Evolutionary conservation across 495 filamentous ascomycete species (phyloP), one percentile per base, ranked within the genome.

Genomic region (Cairneyella variabilis): DNA sequence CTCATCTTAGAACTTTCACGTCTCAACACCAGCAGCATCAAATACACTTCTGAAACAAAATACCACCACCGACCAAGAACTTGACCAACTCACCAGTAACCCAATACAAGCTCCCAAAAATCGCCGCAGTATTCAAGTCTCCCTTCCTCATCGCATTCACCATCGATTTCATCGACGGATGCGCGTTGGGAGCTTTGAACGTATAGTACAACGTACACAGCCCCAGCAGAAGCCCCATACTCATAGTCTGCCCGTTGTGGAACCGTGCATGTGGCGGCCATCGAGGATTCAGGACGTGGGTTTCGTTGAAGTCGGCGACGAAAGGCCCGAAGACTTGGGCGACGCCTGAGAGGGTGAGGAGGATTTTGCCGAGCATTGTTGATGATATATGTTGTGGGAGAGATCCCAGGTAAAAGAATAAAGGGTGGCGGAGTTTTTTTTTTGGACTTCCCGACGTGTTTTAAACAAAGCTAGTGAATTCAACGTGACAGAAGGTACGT

Each of bases 191-290:
- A n/a, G n/a, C n/a, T n/a, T n/a, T n/a, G 68, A 67, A 78, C 10
- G 75, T 71, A 57, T 75, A 81, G 54, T 74, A 80, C 0, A 78
- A 60, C 1, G 76, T 79, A 8, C 68, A 57, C 2, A 71, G 52
- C 37, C 74, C 70, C 1, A 82, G 66, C 18, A 60, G 42, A 0
- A 76, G 52, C 0, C 77, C 73, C 42, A 77, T 67, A 32, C 59
- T 69, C 62, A 82, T 79, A 17, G 77, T 81, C 43, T 82, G 78
- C 14, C 68, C 78, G 51, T 73, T 73, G 63, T 83, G 78, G 61
- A 81, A 83, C 53, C 73, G 75, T 47, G 78, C 79, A 60, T 82
- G 79, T 0, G 78, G 78, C 8, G 71, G 66, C 77, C 78, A 82
- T 43, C 69, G 66, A 12, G 76, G 72, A 56, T 83, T 82, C 42